Conservation (phyloP, 2,329 filamentous ascomycete genomes). For the Fusarium ambrosium region DNA sequence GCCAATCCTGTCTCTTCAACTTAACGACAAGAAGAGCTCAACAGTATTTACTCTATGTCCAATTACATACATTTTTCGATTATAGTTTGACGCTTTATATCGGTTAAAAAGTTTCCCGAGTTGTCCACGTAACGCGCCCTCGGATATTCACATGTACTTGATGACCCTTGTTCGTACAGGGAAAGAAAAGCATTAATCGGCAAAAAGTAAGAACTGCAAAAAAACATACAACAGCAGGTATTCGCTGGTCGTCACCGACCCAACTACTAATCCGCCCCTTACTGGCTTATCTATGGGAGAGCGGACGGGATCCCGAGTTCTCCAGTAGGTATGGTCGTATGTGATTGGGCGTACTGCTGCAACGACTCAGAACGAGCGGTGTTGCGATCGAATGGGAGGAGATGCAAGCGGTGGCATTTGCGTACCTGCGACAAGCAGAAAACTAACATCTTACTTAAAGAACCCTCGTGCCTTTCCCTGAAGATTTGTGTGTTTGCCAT, state of each 20-base stretch:
- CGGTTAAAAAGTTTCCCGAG: too few relatives aligned
- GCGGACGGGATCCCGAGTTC: slow-evolving; percentile 2
- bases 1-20: not conserved
- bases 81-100: too few relatives aligned
- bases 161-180: too few relatives aligned
- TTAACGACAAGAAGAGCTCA: not conserved
- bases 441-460: not conserved
- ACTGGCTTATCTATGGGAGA: slow-evolving; percentile 4
- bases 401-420: not conserved
- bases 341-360: not conserved
- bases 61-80: too few relatives aligned
- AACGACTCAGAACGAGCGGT: not conserved
- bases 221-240: slow-evolving; percentile 1
- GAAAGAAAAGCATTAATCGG: too few relatives aligned
- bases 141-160: too few relatives aligned
- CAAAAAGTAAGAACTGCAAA: not conserved
- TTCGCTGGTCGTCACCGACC: slow-evolving; percentile 2
- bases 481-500: not conserved
- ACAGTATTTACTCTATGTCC: too few relatives aligned
- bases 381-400: not conserved
- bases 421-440: not conserved
- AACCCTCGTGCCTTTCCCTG: not conserved
- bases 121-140: too few relatives aligned
- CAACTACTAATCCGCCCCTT: slow-evolving; percentile 3
- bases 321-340: slow-evolving; percentile 2